phyloP scores from a whole-genome alignment of 345 rosid genomes.

The Noccaea caerulescens region DNA sequence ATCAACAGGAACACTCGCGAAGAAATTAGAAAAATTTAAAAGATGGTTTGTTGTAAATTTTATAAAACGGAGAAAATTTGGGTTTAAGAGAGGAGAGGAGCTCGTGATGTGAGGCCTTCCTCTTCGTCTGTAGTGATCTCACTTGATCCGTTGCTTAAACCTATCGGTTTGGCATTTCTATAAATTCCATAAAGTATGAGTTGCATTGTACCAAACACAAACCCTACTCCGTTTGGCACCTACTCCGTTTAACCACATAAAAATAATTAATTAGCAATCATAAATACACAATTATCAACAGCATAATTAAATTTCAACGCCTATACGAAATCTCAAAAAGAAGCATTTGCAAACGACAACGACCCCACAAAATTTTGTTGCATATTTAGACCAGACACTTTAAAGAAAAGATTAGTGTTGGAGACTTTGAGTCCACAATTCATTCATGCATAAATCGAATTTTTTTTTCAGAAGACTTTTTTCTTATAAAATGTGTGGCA shows the following conservation, averaged over 20 bases:
- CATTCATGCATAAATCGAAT: background rate
- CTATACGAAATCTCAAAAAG: conserved; percentile 13
- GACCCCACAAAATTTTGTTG: conserved; percentile 27
- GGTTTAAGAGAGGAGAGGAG: conserved; percentile 41
- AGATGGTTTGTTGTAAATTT: conserved; percentile 5
- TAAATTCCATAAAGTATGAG: conserved; percentile 61
- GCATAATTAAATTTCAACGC: background rate
- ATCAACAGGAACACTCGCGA: background rate
- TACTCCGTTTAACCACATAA: conserved; percentile 31
- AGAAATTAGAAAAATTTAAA: background rate
- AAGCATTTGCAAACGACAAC: conserved; percentile 3
- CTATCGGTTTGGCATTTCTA: conserved; percentile 50
- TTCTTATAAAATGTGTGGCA: conserved; percentile 7
- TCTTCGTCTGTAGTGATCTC: conserved; percentile 37
- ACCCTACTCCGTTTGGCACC: conserved; percentile 77
- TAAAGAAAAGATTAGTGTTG: conserved; percentile 19
- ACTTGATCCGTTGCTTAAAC: conserved; percentile 19
- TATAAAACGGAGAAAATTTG: background rate
- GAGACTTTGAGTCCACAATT: conserved; percentile 37
- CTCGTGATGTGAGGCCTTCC: conserved; percentile 34
- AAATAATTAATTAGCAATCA: background rate
- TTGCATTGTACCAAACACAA: conserved; percentile 65
- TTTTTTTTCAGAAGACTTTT: background rate
- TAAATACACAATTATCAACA: background rate
- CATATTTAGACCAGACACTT: conserved; percentile 5